Evolutionary conservation across 2,329 filamentous ascomycete genomes (phyloP), one percentile per base, ranked within the genome.

Genomic region (Cladosporium colombiae): DNA sequence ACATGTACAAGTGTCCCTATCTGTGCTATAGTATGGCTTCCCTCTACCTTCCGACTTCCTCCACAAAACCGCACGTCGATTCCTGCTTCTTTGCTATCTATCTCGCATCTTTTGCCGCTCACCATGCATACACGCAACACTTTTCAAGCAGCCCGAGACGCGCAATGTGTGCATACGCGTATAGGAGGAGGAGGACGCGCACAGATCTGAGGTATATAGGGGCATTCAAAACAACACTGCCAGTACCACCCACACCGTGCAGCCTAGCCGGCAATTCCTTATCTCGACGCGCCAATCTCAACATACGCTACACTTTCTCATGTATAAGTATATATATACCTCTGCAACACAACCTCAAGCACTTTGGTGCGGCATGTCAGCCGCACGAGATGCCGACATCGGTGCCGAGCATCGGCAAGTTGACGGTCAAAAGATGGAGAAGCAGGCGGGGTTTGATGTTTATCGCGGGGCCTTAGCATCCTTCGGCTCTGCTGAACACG

Each of bases 361-460:
- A 44, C 10, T 11, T 33, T n/a, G 31, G 40, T 44, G 18, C 40
- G 18, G 18, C 21, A 46, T 21, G 23, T 46, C 40, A 46, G 23
- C n/a, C 40, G n/a, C 40, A 46, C 40, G 40, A 21, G n/a, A 31
- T 56, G 55, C 55, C 55, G 55, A 57, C n/a, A 40, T 35, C 55
- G 55, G 55, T 57, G 33, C 23, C 31, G n/a, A 29, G 5, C 13
- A 52, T 52, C 49, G 49, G 49, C 4, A 46, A 46, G 40, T 46
- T 21, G n/a, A 46, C 5, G n/a, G n/a, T 46, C 40, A 46, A 46
- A 44, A 23, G 40, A 46, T 46, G 40, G 40, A 46, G 40, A 29
- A 56, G 1, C 13, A 57, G 56, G 56, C 56, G 56, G 56, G 56
- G 56, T 59, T 59, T 59, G 56, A 46, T 59, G 37, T 59, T 44